Evolutionary conservation across 2,329 filamentous ascomycete species (phyloP).

Genomic region (Trichophyton schoenleinii): DNA sequence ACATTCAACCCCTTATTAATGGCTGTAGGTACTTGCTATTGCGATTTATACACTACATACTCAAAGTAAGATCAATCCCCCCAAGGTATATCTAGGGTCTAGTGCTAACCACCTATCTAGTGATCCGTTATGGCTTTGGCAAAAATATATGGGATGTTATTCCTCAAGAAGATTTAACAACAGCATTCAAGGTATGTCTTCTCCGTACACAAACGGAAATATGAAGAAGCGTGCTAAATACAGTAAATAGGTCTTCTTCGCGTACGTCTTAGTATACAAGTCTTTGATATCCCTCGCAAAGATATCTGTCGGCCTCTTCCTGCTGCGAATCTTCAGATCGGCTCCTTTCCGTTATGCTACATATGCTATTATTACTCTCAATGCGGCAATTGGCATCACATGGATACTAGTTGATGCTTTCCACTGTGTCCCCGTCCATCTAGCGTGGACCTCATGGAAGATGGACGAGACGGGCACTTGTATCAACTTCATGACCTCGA

Average conservation of each 20-base stretch:
- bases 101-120: neutral
- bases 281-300: slow-evolving; percentile 17
- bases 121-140: slow-evolving; percentile 13
- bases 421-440: slow-evolving; percentile 15
- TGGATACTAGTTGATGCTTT: slow-evolving; percentile 15
- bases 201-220: neutral
- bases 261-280: slow-evolving; percentile 16
- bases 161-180: slow-evolving; percentile 15
- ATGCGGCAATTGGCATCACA: slow-evolving; percentile 14
- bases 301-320: slow-evolving; percentile 18
- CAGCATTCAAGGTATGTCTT: slow-evolving; percentile 12
- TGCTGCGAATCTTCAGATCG: slow-evolving; percentile 17
- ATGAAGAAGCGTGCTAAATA: neutral
- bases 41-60: neutral
- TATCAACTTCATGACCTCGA: slow-evolving; percentile 15
- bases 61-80: neutral
- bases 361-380: slow-evolving; percentile 15
- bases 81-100: neutral
- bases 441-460: slow-evolving; percentile 16
- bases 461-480: slow-evolving; percentile 12
- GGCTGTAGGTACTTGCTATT: neutral
- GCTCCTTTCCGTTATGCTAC: slow-evolving; percentile 13
- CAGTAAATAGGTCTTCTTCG: slow-evolving; percentile 10
- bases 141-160: slow-evolving; percentile 16
- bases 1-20: neutral